Evolutionary conservation across 2,329 filamentous ascomycete genomes (phyloP).

Genomic region (Botrytis cinerea): DNA sequence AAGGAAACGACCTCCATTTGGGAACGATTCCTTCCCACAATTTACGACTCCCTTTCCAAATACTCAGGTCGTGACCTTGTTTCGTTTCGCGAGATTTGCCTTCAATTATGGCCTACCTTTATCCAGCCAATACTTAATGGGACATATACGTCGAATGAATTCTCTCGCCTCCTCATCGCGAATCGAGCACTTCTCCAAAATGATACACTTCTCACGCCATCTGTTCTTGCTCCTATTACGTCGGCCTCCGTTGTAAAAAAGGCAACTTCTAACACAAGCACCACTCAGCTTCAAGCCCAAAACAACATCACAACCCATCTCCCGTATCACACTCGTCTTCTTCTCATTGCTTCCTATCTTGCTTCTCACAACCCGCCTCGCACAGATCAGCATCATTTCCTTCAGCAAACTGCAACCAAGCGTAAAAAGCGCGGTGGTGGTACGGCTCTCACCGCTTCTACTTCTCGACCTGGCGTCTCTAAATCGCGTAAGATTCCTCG

Average conservation of each 20-base stretch:
- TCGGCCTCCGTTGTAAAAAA: conserved; percentile 27
- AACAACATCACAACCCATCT: conserved; percentile 56
- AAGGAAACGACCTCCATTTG: conserved; percentile 68
- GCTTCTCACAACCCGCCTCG: conserved; percentile 76
- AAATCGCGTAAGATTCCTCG: conserved; percentile 74
- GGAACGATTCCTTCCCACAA: conserved; percentile 76
- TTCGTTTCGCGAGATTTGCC: conserved; percentile 68
- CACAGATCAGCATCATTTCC: conserved; percentile 76
- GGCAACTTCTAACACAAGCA: conserved; percentile 24
- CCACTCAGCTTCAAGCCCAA: conserved; percentile 25
- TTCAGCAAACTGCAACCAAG: conserved; percentile 46
- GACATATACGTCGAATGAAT: conserved; percentile 71
- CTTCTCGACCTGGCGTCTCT: conserved; percentile 39
- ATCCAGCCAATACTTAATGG: conserved; percentile 73
- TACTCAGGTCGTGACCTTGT: conserved; percentile 79
- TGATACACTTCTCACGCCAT: conserved; percentile 68
- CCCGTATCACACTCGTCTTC: conserved; percentile 71
- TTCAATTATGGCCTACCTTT: conserved; percentile 82
- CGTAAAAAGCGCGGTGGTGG: conserved; percentile 48
- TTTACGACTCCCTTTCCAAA: conserved; percentile 84
- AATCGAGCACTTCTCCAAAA: conserved; percentile 71
- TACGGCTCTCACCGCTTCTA: conserved; percentile 42
- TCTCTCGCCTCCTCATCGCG: conserved; percentile 77
- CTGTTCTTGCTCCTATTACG: conserved; percentile 50
- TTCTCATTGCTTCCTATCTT: conserved; percentile 77